Conservation (phyloP, 805 yeast species). For the Wickerhamomyces pijperi region DNA sequence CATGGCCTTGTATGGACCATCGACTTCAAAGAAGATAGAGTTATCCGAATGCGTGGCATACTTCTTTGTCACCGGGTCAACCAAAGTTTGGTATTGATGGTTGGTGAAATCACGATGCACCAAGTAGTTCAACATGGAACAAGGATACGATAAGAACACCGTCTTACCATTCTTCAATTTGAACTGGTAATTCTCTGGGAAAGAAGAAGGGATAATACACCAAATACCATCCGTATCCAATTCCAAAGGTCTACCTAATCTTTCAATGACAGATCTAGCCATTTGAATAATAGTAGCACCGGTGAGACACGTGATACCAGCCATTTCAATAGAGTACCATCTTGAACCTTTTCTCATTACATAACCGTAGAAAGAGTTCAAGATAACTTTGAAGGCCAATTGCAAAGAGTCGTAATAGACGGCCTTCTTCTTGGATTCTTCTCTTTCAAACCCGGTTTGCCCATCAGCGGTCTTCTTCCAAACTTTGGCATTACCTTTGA, state of each 20-base stretch:
- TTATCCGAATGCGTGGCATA: constrained; percentile 81
- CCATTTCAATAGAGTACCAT: constrained; percentile 99
- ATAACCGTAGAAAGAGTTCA: constrained; percentile 94
- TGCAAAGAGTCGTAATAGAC: constrained; percentile 91
- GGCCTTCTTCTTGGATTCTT: constrained; percentile 91
- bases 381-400: constrained; percentile 91
- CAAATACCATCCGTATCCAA: constrained; percentile 99
- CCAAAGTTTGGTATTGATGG: constrained; percentile 83
- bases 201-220: constrained; percentile 91
- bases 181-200: constrained; percentile 81
- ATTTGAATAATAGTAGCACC: constrained; percentile 97
- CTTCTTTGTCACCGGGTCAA: constrained; percentile 53
- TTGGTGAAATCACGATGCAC: constrained; percentile 90
- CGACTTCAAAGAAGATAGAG: constrained; percentile 94
- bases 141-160: constrained; percentile 76
- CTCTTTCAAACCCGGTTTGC: constrained; percentile 46
- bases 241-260: constrained; percentile 91
- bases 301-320: constrained; percentile 95
- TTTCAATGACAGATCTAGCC: constrained; percentile 86
- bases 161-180: constrained; percentile 68
- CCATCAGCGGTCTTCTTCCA: constrained; percentile 78
- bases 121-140: constrained; percentile 88
- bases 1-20: constrained; percentile 98
- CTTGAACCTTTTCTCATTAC: constrained; percentile 99
- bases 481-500: constrained; percentile 82